Evolutionary conservation across 2,329 filamentous ascomycete genomes (phyloP).

Genomic region (Akanthomyces dipterigenus): DNA sequence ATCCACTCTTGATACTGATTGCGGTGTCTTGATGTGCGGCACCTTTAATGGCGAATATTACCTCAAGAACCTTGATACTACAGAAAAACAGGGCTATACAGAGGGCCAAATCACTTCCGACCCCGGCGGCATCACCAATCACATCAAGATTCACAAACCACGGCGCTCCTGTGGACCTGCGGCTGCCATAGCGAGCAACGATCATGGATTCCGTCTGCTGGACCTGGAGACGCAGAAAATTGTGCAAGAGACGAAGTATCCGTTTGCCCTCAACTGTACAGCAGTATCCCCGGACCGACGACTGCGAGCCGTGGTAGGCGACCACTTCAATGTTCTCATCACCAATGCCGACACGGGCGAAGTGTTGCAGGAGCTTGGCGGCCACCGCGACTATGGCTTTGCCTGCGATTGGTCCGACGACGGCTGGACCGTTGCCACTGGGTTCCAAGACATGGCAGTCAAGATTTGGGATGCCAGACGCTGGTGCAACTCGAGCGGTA

Average conservation of each 20-base stretch:
- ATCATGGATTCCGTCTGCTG: slow-evolving; percentile 50
- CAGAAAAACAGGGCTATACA: slow-evolving; percentile 27
- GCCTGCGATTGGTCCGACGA: slow-evolving; percentile 76
- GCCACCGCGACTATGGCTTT: slow-evolving; percentile 66
- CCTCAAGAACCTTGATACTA: slow-evolving; percentile 38
- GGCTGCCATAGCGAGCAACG: slow-evolving; percentile 58
- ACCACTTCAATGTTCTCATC: slow-evolving; percentile 58
- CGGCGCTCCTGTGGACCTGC: slow-evolving; percentile 45
- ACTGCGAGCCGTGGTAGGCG: slow-evolving; percentile 66
- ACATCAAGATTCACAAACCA: slow-evolving; percentile 50
- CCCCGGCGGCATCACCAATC: slow-evolving; percentile 56
- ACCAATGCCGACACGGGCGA: slow-evolving; percentile 61
- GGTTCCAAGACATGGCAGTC: slow-evolving; percentile 66
- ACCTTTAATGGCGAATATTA: slow-evolving; percentile 52
- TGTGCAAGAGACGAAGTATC: slow-evolving; percentile 44
- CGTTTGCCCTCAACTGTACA: slow-evolving; percentile 64
- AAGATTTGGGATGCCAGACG: slow-evolving; percentile 71
- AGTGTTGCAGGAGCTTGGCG: slow-evolving; percentile 49
- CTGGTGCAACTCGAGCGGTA: slow-evolving; percentile 51
- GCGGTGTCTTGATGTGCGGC: slow-evolving; percentile 52
- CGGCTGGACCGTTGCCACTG: slow-evolving; percentile 69
- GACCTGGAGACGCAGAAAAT: slow-evolving; percentile 55
- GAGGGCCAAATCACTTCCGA: slow-evolving; percentile 43
- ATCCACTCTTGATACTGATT: slow-evolving; percentile 44
- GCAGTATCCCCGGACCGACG: slow-evolving; percentile 65